phyloP scores from a whole-genome alignment of 495 filamentous ascomycete genomes.

The Xylaria scruposa region DNA sequence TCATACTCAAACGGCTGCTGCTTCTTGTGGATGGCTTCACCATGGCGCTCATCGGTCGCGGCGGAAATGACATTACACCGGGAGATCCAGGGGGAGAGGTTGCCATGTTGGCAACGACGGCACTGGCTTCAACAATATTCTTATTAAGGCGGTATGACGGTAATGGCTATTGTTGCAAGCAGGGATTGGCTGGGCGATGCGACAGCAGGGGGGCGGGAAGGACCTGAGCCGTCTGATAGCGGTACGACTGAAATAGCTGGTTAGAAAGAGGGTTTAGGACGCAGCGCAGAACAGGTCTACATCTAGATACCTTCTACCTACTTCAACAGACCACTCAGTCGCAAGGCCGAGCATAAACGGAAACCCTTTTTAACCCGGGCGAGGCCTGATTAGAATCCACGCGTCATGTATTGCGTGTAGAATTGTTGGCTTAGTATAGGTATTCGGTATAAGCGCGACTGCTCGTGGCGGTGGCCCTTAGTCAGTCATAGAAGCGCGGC shows the following conservation, averaged over 20 bases:
- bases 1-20: conserved; percentile 88
- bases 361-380: conserved; percentile 22
- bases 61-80: conserved; percentile 47
- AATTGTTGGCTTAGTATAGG: background rate
- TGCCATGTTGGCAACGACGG: conserved; percentile 52
- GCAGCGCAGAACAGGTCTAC: conserved; percentile 6
- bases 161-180: background rate
- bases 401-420: conserved; percentile 25
- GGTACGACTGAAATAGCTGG: conserved; percentile 19
- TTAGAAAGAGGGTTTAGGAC: conserved; percentile 11
- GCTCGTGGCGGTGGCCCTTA: background rate
- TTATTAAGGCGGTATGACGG: conserved; percentile 1
- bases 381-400: conserved; percentile 23
- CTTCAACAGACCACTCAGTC: conserved; percentile 18
- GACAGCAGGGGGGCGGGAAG: conserved; percentile 18
- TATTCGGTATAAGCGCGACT: background rate
- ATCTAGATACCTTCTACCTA: conserved; percentile 10
- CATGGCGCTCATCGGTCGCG: conserved; percentile 85
- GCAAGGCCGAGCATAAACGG: conserved; percentile 11
- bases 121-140: background rate
- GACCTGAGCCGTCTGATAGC: conserved; percentile 20
- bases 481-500: conserved; percentile 12
- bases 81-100: conserved; percentile 63
- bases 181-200: conserved; percentile 13
- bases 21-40: conserved; percentile 78